Evolutionary conservation across 768 basidiomycete species (phyloP).

Genomic region (Dioszegia crocea): DNA sequence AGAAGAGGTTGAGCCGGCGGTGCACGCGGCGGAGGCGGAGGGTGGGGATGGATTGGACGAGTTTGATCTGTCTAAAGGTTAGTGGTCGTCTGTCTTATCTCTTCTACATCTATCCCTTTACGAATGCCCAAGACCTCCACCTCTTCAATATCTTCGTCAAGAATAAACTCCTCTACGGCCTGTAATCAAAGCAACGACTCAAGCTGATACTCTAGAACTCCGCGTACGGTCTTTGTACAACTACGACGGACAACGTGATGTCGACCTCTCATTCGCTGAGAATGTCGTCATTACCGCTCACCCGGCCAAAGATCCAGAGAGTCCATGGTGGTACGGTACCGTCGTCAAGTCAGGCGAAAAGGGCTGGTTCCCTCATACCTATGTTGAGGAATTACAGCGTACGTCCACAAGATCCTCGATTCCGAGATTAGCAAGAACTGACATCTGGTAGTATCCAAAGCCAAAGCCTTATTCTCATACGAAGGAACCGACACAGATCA

Average conservation of each 20-base stretch:
- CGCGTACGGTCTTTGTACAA: slow-evolving; percentile 75
- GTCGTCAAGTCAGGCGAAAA: slow-evolving; percentile 61
- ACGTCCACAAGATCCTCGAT: slow-evolving; percentile 36
- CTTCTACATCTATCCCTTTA: no score
- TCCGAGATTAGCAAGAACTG: not conserved
- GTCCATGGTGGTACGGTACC: slow-evolving; percentile 92
- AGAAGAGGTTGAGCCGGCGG: no score
- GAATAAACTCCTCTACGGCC: no score
- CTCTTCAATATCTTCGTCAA: no score
- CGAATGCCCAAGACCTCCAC: no score
- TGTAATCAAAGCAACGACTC: not conserved
- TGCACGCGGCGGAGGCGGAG: slow-evolving; percentile 35
- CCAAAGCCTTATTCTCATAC: slow-evolving; percentile 78
- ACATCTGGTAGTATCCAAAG: slow-evolving; percentile 55
- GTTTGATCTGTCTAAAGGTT: slow-evolving; percentile 49
- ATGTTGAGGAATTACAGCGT: slow-evolving; percentile 74
- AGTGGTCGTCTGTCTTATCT: slow-evolving; percentile 21
- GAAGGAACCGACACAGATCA: slow-evolving; percentile 68
- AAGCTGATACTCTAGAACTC: slow-evolving; percentile 55
- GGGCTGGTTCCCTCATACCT: slow-evolving; percentile 88
- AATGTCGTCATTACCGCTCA: slow-evolving; percentile 74
- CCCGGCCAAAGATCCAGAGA: slow-evolving; percentile 71
- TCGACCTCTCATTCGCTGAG: slow-evolving; percentile 79
- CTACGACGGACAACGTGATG: slow-evolving; percentile 78
- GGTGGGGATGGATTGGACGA: slow-evolving; percentile 49